Evolutionary conservation across 2,329 filamentous ascomycete genomes (phyloP), one percentile per base, ranked within the genome.

Genomic region (Kalaharituber pfeilii): DNA sequence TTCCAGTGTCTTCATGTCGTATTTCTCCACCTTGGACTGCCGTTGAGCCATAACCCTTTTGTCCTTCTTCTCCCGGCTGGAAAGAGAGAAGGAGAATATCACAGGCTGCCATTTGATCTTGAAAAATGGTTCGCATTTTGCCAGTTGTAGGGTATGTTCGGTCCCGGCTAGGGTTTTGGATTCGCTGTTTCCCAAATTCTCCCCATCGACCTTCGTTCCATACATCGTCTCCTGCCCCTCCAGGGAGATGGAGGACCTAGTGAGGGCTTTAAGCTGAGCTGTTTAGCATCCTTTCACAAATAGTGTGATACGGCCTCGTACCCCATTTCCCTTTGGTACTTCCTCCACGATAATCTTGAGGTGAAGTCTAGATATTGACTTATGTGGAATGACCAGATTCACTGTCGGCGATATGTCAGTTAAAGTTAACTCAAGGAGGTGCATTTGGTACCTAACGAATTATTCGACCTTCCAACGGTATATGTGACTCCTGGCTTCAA

Each of bases 361-460:
- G 68, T 98, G 91, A 65, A 91, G 86, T 54, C 89, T 77, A 28
- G 91, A 98, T 50, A 98, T 84, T 1, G 82, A 83, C 64, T 84
- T 85, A 64, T 91, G 77, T 29, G 53, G 52, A 51, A 57, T 57
- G 47, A 54, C 39, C 42, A 56, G 27, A 45, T 49, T 56, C 54
- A 56, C 59, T 36, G 50, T 33, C 9, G 30, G 44, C 36, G 18
- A 47, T 7, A n/a, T 22, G 49, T 55, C 20, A 53, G 45, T 50
- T 28, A 59, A 53, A 22, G 15, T 24, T 45, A 18, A 29, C 3
- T 9, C 60, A 47, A 22, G 42, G 11, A 47, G 13, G 24, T 3
- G 42, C 15, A 20, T 13, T 4, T 5, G 62, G 62, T 73, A 78
- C 79, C 73, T 64, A 83, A 79, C 54, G 76, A 75, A 57, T 68